Conservation (phyloP, 179 eudicot species). For the Drosera spatulata region DNA sequence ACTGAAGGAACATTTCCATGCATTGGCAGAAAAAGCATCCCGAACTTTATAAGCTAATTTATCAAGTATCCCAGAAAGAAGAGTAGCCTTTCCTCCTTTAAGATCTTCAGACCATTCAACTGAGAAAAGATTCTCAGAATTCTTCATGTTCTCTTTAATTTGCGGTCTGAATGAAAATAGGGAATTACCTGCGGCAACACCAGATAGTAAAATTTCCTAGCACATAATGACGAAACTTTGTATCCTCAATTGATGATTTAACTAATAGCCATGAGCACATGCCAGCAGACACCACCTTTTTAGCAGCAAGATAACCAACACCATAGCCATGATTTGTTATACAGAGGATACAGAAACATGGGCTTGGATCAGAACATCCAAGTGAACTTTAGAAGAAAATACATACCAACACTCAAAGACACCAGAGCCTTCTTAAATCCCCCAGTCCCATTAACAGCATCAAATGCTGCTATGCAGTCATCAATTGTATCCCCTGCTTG, state of each 20-base stretch:
- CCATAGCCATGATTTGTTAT: not conserved
- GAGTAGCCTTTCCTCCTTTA: slow-evolving; percentile 80
- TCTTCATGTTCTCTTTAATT: slow-evolving; percentile 19
- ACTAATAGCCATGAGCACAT: not conserved
- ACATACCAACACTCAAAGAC: slow-evolving; percentile 79
- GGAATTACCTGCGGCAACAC: slow-evolving; percentile 66
- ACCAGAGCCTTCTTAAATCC: slow-evolving; percentile 75
- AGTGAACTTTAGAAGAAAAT: not conserved
- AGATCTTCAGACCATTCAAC: slow-evolving; percentile 81
- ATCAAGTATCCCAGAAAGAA: slow-evolving; percentile 75
- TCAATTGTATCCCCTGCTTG: slow-evolving; percentile 63
- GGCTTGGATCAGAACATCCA: not conserved
- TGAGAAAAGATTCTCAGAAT: slow-evolving; percentile 25
- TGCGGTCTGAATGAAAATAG: slow-evolving; percentile 80
- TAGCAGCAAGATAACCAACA: not conserved
- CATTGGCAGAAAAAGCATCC: slow-evolving; percentile 51
- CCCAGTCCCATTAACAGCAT: slow-evolving; percentile 61
- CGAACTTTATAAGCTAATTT: slow-evolving; percentile 79
- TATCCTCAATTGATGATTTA: no score
- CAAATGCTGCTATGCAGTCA: slow-evolving; percentile 84
- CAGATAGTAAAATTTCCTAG: not conserved
- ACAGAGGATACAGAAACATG: not conserved
- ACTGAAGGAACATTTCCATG: slow-evolving; percentile 54
- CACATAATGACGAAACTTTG: no score
- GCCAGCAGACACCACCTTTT: no score